Evolutionary conservation across 2,329 filamentous ascomycete genomes (phyloP), one percentile per base, ranked within the genome.

Genomic region (Alternaria sp.): DNA sequence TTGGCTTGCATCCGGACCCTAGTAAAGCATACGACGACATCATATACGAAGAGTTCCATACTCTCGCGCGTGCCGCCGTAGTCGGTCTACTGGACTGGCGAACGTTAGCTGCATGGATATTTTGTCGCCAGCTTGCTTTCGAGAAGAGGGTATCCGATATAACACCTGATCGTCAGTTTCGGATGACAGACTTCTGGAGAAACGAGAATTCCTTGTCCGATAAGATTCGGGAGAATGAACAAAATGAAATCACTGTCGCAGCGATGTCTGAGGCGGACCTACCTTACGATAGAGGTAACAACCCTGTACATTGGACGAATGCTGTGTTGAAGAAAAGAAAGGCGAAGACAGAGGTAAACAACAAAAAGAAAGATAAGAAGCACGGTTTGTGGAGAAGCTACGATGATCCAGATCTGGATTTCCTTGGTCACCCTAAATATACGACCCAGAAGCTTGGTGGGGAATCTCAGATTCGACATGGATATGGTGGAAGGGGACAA

Each of bases 1-100:
- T 76, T 41, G 72, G 71, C 3, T 57, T 74, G 6, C 57, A 52
- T 2, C 63, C 62, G 3, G 28, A 48, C 5, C 18, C 18, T 11
- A 18, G n/a, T 4, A 12, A 43, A 1, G 38, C 9, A 0, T 66
- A 38, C 27, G n/a, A 2, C 8, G 3, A 36, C 1, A 8, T 30
- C 0, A 38, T 63, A 1, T 62, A 63, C 22, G 14, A 2, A 7
- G 49, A 65, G 14, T 14, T 56, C 22, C 27, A 43, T 18, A 11
- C 5, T 0, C 51, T 68, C 6, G 18, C 55, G 7, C 12, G 46
- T 6, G 36, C 56, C 4, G 66, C 64, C 14, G 30, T 55, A 3
- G 30, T 27, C 3, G 66, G 66, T 3, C 8, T 63, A 4, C 43
- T 70, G 6, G 59, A 63, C 25, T 68, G 66, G 64, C 54, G 27